These are phyloP conservation scores for Cutaneotrichosporon spelunceum DNA, from an alignment of 1,284 basidiomycete species.

Conservation along the genomic window DNA sequence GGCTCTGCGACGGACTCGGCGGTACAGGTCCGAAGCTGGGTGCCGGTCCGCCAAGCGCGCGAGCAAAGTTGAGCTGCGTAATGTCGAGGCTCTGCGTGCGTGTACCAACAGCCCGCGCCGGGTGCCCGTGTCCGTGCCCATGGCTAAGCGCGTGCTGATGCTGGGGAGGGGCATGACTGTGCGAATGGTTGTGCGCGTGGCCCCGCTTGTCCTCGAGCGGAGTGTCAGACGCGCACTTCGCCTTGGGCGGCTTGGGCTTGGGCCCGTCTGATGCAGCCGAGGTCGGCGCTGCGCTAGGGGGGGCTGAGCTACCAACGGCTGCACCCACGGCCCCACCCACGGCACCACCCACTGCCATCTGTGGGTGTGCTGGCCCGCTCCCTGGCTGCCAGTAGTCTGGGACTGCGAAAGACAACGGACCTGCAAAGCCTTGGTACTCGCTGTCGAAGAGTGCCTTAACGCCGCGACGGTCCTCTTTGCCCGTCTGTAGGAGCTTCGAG, in stretches of 20 bases:
- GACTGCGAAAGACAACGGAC: constrained; percentile 31
- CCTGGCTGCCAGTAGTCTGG: constrained; percentile 34
- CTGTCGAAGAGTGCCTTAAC: constrained; percentile 91
- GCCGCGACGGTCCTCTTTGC: constrained; percentile 55
- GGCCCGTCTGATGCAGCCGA: constrained; percentile 67
- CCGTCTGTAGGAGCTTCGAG: constrained; percentile 81
- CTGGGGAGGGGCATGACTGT: constrained; percentile 12
- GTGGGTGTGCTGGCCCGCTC: neutral
- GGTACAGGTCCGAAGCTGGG: constrained; percentile 35
- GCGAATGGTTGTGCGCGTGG: constrained; percentile 16
- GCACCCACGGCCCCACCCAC: constrained; percentile 43
- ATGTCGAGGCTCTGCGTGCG: constrained; percentile 53
- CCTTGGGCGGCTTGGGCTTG: constrained; percentile 5
- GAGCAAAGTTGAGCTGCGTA: constrained; percentile 47
- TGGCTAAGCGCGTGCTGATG: constrained; percentile 22
- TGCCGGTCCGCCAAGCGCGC: constrained; percentile 27
- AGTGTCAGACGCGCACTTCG: constrained; percentile 79
- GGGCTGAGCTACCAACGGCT: neutral
- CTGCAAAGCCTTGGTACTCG: constrained; percentile 35
- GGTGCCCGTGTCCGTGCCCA: constrained; percentile 33
- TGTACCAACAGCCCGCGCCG: constrained; percentile 38
- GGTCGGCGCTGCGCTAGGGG: constrained; percentile 49
- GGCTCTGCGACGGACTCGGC: constrained; percentile 23
- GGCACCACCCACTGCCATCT: neutral
- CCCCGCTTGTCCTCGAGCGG: constrained; percentile 69